Base-by-base conservation (phyloP, 2,329 filamentous ascomycete species). In the Pseudogymnoascus sp. region DNA sequence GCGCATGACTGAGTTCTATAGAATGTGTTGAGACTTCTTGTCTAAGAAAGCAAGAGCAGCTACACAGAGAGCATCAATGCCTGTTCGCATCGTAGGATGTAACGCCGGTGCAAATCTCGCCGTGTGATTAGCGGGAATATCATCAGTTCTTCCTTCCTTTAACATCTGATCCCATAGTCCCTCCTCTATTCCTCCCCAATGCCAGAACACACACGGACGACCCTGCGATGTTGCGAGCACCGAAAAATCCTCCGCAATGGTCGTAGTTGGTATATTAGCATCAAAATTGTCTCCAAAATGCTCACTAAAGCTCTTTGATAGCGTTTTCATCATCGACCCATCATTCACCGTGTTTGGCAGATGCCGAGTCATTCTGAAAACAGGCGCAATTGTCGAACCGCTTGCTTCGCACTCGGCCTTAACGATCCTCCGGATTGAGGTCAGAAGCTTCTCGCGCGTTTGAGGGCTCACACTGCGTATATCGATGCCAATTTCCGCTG, bases 331-430 rank as follows among this genome's bases (percentile, higher is more conserved):
- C 39, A 69, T 65, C 2, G 51, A 26, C 7, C 63, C 62, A 61
- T 71, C 67, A 51, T 71, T 71, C 5, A 66, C 63, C 0, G 69
- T 71, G 10, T 62, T 64, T 5, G 70, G 69, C 3, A 71, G 62
- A 2, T 37, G 45, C 26, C 67, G 61, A 8, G 69, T 71, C 10
- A 47, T 26, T 29, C 61, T 62, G 31, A 66, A 68, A 1, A 65
- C 18, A 5, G 70, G 69, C 16, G 64, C 63, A 12, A 62, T 60
- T 3, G 66, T 73, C 71, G 65, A 60, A 26, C 79, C 79, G 3
- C 76, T 76, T 0, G 83, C 84, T 4, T 72, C 64, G 23, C 80
- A 80, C 67, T 88, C 85, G 0, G 81, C 80, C 11, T 79, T 73
- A 0, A 87, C 77, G 11, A 82, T 76, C 1, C 75, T 69, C 62